Evolutionary conservation across 306 rosid genomes (phyloP), one percentile per base, ranked within the genome.

Genomic region (Corylus heterophylla): DNA sequence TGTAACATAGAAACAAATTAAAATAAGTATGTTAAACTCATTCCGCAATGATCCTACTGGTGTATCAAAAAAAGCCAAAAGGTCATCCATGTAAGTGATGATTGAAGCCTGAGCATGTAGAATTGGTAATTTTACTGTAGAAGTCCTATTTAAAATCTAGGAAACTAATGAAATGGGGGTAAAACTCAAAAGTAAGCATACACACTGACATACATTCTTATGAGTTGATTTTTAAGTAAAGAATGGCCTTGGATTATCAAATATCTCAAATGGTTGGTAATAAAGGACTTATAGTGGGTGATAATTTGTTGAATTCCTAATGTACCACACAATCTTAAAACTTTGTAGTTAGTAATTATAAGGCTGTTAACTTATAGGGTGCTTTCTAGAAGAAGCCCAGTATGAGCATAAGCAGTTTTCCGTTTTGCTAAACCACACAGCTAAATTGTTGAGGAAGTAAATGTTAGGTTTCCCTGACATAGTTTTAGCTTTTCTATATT

Each of bases 321-420:
- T 35, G 14, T 55, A n/a, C 4, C 62, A 17, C 25, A n/a, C 16
- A 25, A 25, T 20, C 37, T 10, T 59, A 10, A 17, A 17, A 55
- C 20, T 2, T n/a, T 55, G 45, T 3, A 58, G 66, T 25, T 67
- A 67, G 25, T 29, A 29, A 62, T 14, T 67, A 67, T n/a, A 37
- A 7, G 61, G 17, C 54, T 78, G 42, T 51, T 54, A 2, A 27
- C 54, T 37, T 12, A 52, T 81, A 13, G 50, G 58, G 71, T 78
- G 63, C 75, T 54, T 54, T 22, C 58, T 54, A 18, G 58, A 54
- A 18, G 58, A 54, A 54, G 20, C 18, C 7, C 18, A 14, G 58
- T 16, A 54, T 54, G 8, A 14, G 20, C 58, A 54, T 16, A 54
- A 17, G 22, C 22, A 54, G 58, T 54, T 16, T 54, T 17, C 20